Base-by-base conservation (phyloP, 202 grass and related monocot genomes). In the Schoenoplectus tabernaemontani region DNA sequence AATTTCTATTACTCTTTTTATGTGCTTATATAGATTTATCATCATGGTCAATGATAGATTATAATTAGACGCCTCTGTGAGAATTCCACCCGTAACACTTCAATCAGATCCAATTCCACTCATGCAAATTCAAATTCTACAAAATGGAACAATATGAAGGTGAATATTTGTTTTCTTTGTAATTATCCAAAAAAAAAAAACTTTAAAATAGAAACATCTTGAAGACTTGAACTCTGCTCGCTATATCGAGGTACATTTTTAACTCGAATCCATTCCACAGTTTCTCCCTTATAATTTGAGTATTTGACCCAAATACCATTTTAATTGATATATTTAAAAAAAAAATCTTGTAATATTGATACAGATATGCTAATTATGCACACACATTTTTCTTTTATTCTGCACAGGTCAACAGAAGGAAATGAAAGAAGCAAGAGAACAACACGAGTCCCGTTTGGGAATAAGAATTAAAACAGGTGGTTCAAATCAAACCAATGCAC, bases 391-490 rank as follows among this genome's bases (percentile, higher is more conserved):
- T 36, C 36, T 28, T 17, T 72, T 41, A 23, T 12, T 69, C 24
- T 0, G 13, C 28, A 32, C 46, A 74, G 70, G 54, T 74, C 70
- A 51, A 74, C 33, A 54, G 33, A 77, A 32, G 72, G 36, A 74
- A 34, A 78, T 60, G 76, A 78, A 41, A 34, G 13, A 78, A 58
- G 34, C 38, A 58, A 78, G 23, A 44, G 26, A 82, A 1, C 32
- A 70, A 82, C 39, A 19, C 4, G 57, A 74, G 24, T 74, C 36
- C 51, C 15, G 28, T 30, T 41, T 8, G 47, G 37, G 36, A 47
- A 17, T 81, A 36, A 74, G 53, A 83, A 75, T 59, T 75, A 74
- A 57, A 58, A 83, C 19, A 83, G 65, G 41, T 61, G 60, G n/a
- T n/a, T n/a, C 57, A 58, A 43, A 47, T 83, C 81, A 75, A 83